Base-by-base conservation (phyloP, 768 basidiomycete species). In the Leucogyrophana mollusca region DNA sequence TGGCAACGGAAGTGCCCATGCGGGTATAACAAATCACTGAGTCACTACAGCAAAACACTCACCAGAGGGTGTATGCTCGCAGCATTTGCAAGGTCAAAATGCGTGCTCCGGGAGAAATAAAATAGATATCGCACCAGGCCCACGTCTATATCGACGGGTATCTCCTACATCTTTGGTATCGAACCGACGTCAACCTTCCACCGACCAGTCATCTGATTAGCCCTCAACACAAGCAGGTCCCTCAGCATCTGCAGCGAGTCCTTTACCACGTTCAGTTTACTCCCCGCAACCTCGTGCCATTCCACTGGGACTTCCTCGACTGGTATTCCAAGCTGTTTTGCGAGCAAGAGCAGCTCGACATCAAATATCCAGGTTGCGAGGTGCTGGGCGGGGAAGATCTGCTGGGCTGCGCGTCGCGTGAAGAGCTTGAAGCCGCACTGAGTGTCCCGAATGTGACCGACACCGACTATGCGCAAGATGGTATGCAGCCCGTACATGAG, bases 351-450 rank as follows among this genome's bases (percentile, higher is more conserved):
- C 4, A 96, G 78, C 64, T 97, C 94, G 47, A 96, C 94, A 66
- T 97, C 94, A 57, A 97, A 97, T 63, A 95, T 94, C 94, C 94
- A 97, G 1, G 89, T 86, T 4, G 86, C 73, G 22, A 95, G 84
- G 58, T 90, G 94, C 59, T 95, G 86, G 2, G 76, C 74, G 1
- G 91, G 91, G 66, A 95, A 97, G 50, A 97, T 83, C 48, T 79
- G 78, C 42, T 76, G 80, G 8, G 93, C 93, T 0, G 93, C 85
- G 3, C 73, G 57, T 9, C 92, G 89, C 13, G 92, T 84, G 69
- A 95, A 94, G 21, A 97, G 79, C 69, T 97, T 97, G 82, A 97
- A 97, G 24, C 94, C 94, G 60, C 94, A 96, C 62, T 96, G 94
- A 14, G 94, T 97, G 70, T 96, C 94, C 20, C 90, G 82, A 50